phyloP scores from a whole-genome alignment of 2,329 filamentous ascomycete genomes.

The Clarireedia hainanense region DNA sequence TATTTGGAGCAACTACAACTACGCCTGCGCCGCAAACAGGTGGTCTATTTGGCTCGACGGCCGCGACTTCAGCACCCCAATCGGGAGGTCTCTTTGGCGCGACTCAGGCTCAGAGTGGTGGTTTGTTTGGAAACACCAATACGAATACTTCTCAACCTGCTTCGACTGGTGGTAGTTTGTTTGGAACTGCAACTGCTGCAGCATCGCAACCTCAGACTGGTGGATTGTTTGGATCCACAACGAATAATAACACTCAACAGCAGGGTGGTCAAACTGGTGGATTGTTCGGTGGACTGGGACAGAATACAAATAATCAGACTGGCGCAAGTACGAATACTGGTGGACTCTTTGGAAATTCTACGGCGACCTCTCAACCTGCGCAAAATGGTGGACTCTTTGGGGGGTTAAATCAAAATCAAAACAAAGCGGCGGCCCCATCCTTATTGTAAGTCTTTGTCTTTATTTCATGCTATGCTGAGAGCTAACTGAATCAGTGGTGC shows the following conservation, averaged over 20 bases:
- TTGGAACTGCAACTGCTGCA: slow-evolving; percentile 20
- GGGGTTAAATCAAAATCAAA: slow-evolving; percentile 23
- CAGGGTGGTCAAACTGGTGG: slow-evolving; percentile 20
- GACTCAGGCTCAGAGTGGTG: slow-evolving; percentile 16
- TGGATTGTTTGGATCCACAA: slow-evolving; percentile 27
- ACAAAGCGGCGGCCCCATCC: slow-evolving; percentile 21
- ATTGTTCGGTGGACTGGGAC: slow-evolving; percentile 26
- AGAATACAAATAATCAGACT: slow-evolving; percentile 18
- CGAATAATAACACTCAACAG: slow-evolving; percentile 6
- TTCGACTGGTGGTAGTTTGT: slow-evolving; percentile 23
- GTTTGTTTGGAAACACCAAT: slow-evolving; percentile 26
- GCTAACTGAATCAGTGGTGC: slow-evolving; percentile 5
- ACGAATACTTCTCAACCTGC: slow-evolving; percentile 13
- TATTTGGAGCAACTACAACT: slow-evolving; percentile 26
- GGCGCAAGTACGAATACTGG: slow-evolving; percentile 14
- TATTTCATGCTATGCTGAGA: not conserved
- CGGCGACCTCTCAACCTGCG: slow-evolving; percentile 22
- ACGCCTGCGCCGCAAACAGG: slow-evolving; percentile 13
- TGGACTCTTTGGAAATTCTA: slow-evolving; percentile 26
- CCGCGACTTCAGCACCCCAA: not conserved
- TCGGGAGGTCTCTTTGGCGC: too few relatives aligned
- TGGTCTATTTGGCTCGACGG: slow-evolving; percentile 16
- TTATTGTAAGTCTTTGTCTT: slow-evolving; percentile 24
- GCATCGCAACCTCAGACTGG: slow-evolving; percentile 18
- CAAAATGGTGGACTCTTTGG: slow-evolving; percentile 24